Conservation (phyloP, 768 basidiomycete genomes). For the Tylopilus intermedius region DNA sequence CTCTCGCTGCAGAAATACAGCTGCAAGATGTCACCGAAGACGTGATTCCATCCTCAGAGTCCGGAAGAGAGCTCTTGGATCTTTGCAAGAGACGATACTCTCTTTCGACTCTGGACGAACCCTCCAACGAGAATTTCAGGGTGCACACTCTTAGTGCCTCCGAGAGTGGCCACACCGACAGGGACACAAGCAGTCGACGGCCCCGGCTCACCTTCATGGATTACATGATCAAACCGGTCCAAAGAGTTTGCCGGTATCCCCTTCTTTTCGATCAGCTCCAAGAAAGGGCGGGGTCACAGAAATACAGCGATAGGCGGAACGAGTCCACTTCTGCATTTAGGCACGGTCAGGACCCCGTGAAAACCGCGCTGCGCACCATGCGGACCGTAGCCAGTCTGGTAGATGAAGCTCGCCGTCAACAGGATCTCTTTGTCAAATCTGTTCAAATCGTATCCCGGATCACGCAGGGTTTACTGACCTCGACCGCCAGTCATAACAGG, state of each 20-base stretch:
- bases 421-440: conserved; percentile 62
- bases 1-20: conserved; percentile 40
- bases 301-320: neutral
- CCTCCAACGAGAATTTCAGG: conserved; percentile 31
- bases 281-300: conserved; percentile 5
- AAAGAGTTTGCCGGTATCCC: conserved; percentile 93
- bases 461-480: conserved; percentile 32
- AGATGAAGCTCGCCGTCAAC: conserved; percentile 70
- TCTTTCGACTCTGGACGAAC: conserved; percentile 46
- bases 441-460: conserved; percentile 68
- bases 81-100: conserved; percentile 42
- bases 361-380: conserved; percentile 64
- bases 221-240: conserved; percentile 96
- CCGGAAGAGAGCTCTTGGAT: conserved; percentile 17
- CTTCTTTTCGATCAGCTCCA: conserved; percentile 76
- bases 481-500: conserved; percentile 24
- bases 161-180: conserved; percentile 28
- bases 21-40: conserved; percentile 12
- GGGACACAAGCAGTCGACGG: conserved; percentile 26
- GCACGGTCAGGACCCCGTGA: conserved; percentile 15
- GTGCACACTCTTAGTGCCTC: conserved; percentile 29
- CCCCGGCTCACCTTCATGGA: conserved; percentile 65
- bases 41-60: neutral
- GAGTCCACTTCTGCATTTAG: neutral
- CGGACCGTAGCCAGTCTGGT: conserved; percentile 70